Percentiles rank a stretch among this genome's conserved stretches.
Evolutionary conservation across 768 basidiomycete genomes (phyloP).

Genomic region (Pleurotus giganteus): DNA sequence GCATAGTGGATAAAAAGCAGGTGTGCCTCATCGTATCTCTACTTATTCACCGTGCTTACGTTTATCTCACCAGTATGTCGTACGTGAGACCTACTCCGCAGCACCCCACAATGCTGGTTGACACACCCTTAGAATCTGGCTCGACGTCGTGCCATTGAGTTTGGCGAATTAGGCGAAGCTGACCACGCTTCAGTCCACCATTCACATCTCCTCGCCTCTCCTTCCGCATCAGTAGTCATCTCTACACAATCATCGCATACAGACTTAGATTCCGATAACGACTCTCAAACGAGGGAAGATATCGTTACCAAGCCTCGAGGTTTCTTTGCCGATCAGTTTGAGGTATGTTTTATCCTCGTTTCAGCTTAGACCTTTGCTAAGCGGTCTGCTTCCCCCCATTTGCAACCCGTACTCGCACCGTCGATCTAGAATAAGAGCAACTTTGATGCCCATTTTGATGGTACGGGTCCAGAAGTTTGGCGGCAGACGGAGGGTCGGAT

Average conservation of each 20-base stretch:
- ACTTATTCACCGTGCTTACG: slow-evolving; percentile 2
- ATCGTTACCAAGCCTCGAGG: slow-evolving; percentile 62
- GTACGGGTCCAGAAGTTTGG: slow-evolving; percentile 96
- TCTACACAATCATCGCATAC: slow-evolving; percentile 45
- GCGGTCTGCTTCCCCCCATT: not conserved
- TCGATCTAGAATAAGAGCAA: slow-evolving; percentile 76
- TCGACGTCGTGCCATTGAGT: slow-evolving; percentile 69
- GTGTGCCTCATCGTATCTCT: slow-evolving; percentile 33
- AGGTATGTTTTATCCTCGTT: slow-evolving; percentile 32
- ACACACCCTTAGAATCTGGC: slow-evolving; percentile 73
- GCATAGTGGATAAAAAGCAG: slow-evolving; percentile 97
- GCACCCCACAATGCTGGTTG: not conserved
- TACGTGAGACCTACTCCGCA: slow-evolving; percentile 32
- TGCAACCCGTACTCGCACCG: not conserved
- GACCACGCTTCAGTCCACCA: slow-evolving; percentile 16
- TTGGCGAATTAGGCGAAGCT: slow-evolving; percentile 46
- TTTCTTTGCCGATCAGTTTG: slow-evolving; percentile 96
- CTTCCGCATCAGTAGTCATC: slow-evolving; percentile 50
- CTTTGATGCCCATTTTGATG: slow-evolving; percentile 81
- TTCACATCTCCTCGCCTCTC: slow-evolving; percentile 35
- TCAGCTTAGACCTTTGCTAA: too few relatives aligned
- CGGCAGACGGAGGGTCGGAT: slow-evolving; percentile 82
- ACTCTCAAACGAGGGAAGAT: slow-evolving; percentile 37
- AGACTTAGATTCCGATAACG: slow-evolving; percentile 32
- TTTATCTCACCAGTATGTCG: slow-evolving; percentile 65